Base-by-base conservation (phyloP, 108 stramenopile genomes). In the Chaetoceros tenuissimus region DNA sequence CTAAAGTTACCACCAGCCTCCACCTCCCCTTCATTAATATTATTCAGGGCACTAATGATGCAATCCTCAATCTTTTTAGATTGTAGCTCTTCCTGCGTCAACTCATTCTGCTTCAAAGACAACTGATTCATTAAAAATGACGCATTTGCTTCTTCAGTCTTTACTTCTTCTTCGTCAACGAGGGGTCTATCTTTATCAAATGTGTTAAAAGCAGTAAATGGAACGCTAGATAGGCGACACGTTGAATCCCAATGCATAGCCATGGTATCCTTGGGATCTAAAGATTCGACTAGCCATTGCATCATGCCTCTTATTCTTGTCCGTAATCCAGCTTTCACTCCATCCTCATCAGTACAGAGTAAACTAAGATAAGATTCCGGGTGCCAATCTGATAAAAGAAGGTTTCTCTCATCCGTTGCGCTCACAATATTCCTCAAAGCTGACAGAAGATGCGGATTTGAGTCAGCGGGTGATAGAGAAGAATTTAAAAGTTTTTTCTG, bases 321-420 rank as follows among this genome's bases (percentile, higher is more conserved):
- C 19, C 63, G 49, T 29, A 86, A 62, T 3, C 85, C 81, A 19
- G 56, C 34, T 20, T 77, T 72, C 10, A 70, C 68, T 17, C 89
- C 89, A 56, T 66, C 55, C 31, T 59, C 63, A 27, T 83, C 80
- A 3, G 74, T 79, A 45, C 78, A 85, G 46, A 87, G 49, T 54
- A 60, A 67, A 3, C 85, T 82, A 17, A 91, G 57, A 43, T 87
- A 62, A 20, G 81, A 73, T 54, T 91, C 89, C 3, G 89, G 85
- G 57, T 85, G 72, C 85, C 85, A 91, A 48, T 87, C 85, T 24
- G 79, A 74, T 17, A 77, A 46, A 27, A 81, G 23, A 26, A 51
- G 51, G 13, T 31, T 48, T 10, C 54, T 46, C 51, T 84, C 85
- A 46, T 84, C 83, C 44, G 72, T 77, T 24, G 66, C 34, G 29